Percentiles rank a stretch among this genome's conserved stretches.
Conservation (phyloP, 805 yeast genomes). For the Starmerella potacharoeniae region DNA sequence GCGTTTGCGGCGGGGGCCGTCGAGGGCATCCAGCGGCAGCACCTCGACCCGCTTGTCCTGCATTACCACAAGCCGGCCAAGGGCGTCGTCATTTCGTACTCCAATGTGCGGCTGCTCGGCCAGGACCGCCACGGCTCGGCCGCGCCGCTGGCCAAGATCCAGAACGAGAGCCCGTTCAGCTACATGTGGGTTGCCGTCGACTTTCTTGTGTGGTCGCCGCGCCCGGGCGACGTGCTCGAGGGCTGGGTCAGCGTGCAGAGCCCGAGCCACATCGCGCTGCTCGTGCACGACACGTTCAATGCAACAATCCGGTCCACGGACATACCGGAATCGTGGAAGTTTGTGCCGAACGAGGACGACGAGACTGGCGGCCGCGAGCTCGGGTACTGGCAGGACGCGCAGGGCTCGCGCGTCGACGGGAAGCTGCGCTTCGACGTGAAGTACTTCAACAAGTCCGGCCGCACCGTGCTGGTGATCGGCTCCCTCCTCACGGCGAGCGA, state of each 20-base stretch:
- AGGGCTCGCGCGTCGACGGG: conserved; percentile 68
- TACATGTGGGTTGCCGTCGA: conserved; percentile 81
- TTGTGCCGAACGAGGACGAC: conserved; percentile 59
- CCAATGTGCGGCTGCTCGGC: conserved; percentile 42
- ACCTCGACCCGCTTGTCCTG: conserved; percentile 82
- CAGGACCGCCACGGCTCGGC: conserved; percentile 33
- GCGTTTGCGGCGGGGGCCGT: conserved; percentile 54
- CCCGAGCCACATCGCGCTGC: conserved; percentile 85
- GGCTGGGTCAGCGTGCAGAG: conserved; percentile 88
- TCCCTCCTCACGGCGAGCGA: conserved; percentile 32
- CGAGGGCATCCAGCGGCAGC: conserved; percentile 75
- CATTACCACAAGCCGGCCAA: conserved; percentile 56
- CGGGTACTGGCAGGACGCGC: conserved; percentile 81
- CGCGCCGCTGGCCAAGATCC: conserved; percentile 48
- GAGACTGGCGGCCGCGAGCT: conserved; percentile 38
- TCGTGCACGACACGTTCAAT: conserved; percentile 87
- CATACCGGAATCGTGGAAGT: conserved; percentile 80
- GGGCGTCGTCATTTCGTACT: conserved; percentile 79
- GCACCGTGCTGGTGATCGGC: conserved; percentile 80
- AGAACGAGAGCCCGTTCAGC: conserved; percentile 75
- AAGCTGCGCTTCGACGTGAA: conserved; percentile 67
- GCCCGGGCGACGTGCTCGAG: conserved; percentile 72
- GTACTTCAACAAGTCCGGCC: conserved; percentile 50
- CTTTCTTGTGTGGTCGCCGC: conserved; percentile 80
- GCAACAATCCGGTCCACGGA: conserved; percentile 77